These are phyloP conservation scores for Cutaneotrichosporon sp. DNA, from an alignment of 1,284 basidiomycete species.

Conservation along the genomic window DNA sequence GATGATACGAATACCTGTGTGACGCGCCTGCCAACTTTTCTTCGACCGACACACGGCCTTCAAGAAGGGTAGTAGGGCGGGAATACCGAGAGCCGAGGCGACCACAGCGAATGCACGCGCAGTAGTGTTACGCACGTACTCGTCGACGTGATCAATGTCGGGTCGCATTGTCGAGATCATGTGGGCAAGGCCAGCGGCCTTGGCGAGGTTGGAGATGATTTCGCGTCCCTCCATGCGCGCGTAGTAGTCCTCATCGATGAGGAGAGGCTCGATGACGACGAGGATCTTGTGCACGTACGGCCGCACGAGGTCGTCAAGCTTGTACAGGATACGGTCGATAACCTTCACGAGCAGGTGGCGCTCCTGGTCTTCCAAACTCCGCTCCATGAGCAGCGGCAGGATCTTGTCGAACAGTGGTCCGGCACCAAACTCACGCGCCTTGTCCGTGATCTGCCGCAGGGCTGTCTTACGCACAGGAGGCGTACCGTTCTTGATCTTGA, in stretches of 20 bases:
- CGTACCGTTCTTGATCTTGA: slow-evolving; percentile 99
- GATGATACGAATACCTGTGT: slow-evolving; percentile 98
- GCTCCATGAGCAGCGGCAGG: slow-evolving; percentile 95
- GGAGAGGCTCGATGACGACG: slow-evolving; percentile 96
- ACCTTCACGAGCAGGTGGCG: slow-evolving; percentile 98
- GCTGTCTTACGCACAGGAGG: slow-evolving; percentile 98
- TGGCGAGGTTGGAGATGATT: slow-evolving; percentile 98
- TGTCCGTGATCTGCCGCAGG: slow-evolving; percentile 97
- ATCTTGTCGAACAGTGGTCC: slow-evolving; percentile 99
- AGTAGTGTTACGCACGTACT: slow-evolving; percentile 98
- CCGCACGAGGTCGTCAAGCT: slow-evolving; percentile 96
- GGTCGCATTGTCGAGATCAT: slow-evolving; percentile 99
- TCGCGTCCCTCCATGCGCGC: slow-evolving; percentile 98
- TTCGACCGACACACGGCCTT: slow-evolving; percentile 98
- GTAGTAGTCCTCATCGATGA: slow-evolving; percentile 99
- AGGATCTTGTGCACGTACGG: slow-evolving; percentile 99
- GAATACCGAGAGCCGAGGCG: slow-evolving; percentile 95
- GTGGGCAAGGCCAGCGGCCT: slow-evolving; percentile 96
- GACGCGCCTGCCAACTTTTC: slow-evolving; percentile 99
- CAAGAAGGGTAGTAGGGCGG: slow-evolving; percentile 93
- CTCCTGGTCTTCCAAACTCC: slow-evolving; percentile 97
- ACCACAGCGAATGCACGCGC: slow-evolving; percentile 99
- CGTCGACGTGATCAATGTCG: slow-evolving; percentile 98
- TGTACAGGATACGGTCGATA: slow-evolving; percentile 97
- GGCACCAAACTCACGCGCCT: slow-evolving; percentile 96